Percentiles rank a stretch among this genome's conserved stretches.
Evolutionary conservation across 2,329 filamentous ascomycete genomes (phyloP).

Genomic region (Aspergillus sp.): DNA sequence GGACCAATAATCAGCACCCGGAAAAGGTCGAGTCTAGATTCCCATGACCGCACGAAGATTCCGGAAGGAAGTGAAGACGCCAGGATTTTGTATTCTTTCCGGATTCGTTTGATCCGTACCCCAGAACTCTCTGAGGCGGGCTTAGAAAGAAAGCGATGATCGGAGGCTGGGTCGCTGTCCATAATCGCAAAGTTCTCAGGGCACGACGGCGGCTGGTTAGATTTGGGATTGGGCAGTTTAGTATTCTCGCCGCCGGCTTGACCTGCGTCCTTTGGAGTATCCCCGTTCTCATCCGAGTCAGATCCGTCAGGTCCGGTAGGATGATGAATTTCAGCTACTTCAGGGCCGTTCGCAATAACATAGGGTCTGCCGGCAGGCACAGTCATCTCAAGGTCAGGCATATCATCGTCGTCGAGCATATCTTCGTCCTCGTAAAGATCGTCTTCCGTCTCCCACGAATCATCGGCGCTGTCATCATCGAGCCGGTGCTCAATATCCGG

Average conservation of each 20-base stretch:
- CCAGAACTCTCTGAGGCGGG: conserved; percentile 15
- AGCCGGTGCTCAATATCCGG: conserved; percentile 32
- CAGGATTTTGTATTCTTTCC: conserved; percentile 52
- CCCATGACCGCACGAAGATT: conserved; percentile 52
- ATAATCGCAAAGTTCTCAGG: conserved; percentile 31
- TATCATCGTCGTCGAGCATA: conserved; percentile 10
- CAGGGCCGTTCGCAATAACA: too few species aligned
- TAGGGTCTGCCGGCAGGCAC: too few species aligned
- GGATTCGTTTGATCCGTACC: conserved; percentile 38
- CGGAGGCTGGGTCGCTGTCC: conserved; percentile 33
- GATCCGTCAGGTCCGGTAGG: too few species aligned
- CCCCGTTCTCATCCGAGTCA: conserved; percentile 3
- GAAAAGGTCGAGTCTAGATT: conserved; percentile 49
- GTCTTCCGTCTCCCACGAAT: conserved; percentile 33
- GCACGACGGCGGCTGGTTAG: conserved; percentile 3
- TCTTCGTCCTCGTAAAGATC: conserved; percentile 24
- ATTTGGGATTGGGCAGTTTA: conserved; percentile 1
- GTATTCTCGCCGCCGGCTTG: neutral
- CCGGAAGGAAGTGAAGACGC: conserved; percentile 43
- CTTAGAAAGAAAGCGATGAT: conserved; percentile 34
- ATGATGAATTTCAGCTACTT: conserved; percentile 5
- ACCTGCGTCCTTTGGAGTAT: conserved; percentile 1
- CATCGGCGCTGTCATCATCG: conserved; percentile 35
- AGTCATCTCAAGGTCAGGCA: conserved; percentile 5
- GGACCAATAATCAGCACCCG: conserved; percentile 52